A percentile compares a stretch with the other conserved stretches of the same genome.
These are phyloP conservation scores for Oryza officinalis DNA, from an alignment of 176 grass and related monocot genomes.

Conservation along the genomic window DNA sequence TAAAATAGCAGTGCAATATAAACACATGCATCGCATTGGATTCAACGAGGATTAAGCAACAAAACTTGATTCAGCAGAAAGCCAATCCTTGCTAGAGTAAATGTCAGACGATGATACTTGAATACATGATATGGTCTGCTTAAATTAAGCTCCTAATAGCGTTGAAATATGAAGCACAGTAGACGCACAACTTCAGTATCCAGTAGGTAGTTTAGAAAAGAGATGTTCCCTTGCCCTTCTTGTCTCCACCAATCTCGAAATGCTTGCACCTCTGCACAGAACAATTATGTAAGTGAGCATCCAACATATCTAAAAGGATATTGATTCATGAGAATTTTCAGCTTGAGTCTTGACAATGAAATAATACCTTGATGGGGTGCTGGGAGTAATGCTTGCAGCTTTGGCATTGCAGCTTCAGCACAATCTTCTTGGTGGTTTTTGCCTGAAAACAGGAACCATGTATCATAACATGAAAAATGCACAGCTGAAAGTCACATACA, in stretches of 20 bases:
- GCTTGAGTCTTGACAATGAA: not conserved
- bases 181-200: slow-evolving; percentile 5
- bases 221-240: slow-evolving; percentile 98
- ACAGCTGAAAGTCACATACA: not conserved
- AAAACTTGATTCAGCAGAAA: slow-evolving; percentile 16
- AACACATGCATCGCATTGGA: not conserved
- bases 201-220: slow-evolving; percentile 67
- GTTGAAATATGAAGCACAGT: slow-evolving; percentile 6
- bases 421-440: slow-evolving; percentile 96
- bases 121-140: slow-evolving; percentile 31
- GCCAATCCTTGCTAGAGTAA: not conserved
- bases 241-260: slow-evolving; percentile 97
- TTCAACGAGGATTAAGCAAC: not conserved
- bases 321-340: not conserved
- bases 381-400: slow-evolving; percentile 94
- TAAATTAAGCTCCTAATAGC: slow-evolving; percentile 41
- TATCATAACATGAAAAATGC: not conserved
- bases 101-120: slow-evolving; percentile 21
- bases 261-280: slow-evolving; percentile 83
- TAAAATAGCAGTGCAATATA: not conserved
- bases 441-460: slow-evolving; percentile 47
- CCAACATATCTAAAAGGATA: not conserved
- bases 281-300: not conserved
- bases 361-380: slow-evolving; percentile 63
- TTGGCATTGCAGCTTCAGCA: slow-evolving; percentile 92